Conservation (phyloP, 805 yeast genomes). For the Blastobotrys chiropterorum region DNA sequence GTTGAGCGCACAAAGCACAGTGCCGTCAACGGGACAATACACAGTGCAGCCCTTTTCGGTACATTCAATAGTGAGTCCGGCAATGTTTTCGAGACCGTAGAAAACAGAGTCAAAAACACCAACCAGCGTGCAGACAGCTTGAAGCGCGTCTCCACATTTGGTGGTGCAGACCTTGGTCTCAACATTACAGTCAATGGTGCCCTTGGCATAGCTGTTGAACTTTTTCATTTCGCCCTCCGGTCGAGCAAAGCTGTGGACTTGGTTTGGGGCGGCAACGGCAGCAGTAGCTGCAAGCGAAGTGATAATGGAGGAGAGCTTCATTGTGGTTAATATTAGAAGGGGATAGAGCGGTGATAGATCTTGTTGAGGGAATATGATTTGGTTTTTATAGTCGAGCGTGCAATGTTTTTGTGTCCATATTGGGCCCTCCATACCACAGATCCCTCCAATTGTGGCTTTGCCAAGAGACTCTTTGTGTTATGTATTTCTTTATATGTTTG, state of each 20-base stretch:
- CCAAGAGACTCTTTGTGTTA: no score
- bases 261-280: slow-evolving; percentile 10
- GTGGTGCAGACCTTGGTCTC: slow-evolving; percentile 11
- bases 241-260: slow-evolving; percentile 6
- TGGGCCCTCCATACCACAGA: no score
- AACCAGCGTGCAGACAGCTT: slow-evolving; percentile 12
- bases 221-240: slow-evolving; percentile 1
- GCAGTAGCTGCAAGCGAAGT: slow-evolving; percentile 8
- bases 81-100: slow-evolving; percentile 15
- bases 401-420: no score
- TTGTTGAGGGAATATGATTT: no score
- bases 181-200: slow-evolving; percentile 11
- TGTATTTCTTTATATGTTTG: no score
- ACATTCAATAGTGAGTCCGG: slow-evolving; percentile 12
- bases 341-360: no score
- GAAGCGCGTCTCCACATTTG: slow-evolving; percentile 8
- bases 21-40: no score
- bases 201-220: slow-evolving; percentile 2
- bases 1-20: slow-evolving; percentile 4
- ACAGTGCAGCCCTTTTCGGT: slow-evolving; percentile 13
- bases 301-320: slow-evolving; percentile 1
- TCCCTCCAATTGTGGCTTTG: no score
- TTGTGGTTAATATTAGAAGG: no score
- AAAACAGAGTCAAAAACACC: slow-evolving; percentile 12
- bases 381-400: no score